These are phyloP conservation scores for Exserohilum turcica DNA, from an alignment of 2,329 filamentous ascomycete genomes.

Conservation along the genomic window DNA sequence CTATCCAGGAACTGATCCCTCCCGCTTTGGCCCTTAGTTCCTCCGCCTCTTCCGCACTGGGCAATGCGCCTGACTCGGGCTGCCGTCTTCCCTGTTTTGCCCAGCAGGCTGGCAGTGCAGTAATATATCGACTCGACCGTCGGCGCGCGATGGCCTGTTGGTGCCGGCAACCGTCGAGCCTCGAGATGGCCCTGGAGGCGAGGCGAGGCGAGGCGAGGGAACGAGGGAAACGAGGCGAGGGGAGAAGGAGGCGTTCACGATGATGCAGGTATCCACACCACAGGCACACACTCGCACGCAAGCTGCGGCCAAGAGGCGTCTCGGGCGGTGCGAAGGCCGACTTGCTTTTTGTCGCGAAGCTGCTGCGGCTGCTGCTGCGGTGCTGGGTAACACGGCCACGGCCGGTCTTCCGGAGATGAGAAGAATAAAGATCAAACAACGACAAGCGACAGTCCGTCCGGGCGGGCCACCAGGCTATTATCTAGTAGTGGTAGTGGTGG, in stretches of 20 bases:
- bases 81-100: slow-evolving; percentile 5
- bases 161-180: neutral
- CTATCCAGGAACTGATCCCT: slow-evolving; percentile 14
- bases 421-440: neutral
- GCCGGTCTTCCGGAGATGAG: slow-evolving; percentile 19
- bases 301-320: neutral
- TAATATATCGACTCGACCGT: neutral
- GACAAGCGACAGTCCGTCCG: slow-evolving; percentile 13
- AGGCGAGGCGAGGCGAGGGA: no score
- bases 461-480: neutral
- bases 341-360: slow-evolving; percentile 14
- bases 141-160: neutral
- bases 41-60: slow-evolving; percentile 22
- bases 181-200: neutral
- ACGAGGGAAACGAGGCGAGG: no score
- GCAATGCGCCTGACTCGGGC: slow-evolving; percentile 7
- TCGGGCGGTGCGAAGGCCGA: slow-evolving; percentile 8
- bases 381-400: slow-evolving; percentile 18
- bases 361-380: slow-evolving; percentile 9
- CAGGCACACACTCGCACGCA: slow-evolving; percentile 1
- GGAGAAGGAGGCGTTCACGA: neutral
- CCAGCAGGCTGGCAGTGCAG: neutral
- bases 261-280: neutral
- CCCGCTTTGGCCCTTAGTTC: slow-evolving; percentile 24
- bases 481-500: neutral